Percentiles rank a stretch among this genome's conserved stretches.
phyloP scores from a whole-genome alignment of 169 alveolate species.

The Perkinsus marinus region DNA sequence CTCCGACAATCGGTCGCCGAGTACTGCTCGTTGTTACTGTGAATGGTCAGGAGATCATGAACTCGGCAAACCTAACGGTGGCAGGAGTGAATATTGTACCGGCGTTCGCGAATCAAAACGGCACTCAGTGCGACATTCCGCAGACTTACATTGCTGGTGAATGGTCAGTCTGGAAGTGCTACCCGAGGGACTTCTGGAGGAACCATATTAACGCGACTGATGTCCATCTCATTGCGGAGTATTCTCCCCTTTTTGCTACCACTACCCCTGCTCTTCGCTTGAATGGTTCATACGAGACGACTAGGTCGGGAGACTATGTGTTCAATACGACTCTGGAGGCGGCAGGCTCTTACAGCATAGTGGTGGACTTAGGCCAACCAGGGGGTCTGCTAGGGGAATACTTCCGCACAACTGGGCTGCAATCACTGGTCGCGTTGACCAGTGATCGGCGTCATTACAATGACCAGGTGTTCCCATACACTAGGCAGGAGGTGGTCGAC shows the following conservation, averaged over 20 bases:
- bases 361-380: not conserved
- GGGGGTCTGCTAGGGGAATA: slow-evolving; percentile 3
- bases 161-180: not conserved
- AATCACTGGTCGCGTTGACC: not conserved
- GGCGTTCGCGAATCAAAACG: not conserved
- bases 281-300: not conserved
- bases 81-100: not conserved
- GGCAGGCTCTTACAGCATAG: not conserved
- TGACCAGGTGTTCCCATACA: not conserved
- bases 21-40: not conserved
- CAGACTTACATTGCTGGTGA: not conserved
- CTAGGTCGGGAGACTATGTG: not conserved
- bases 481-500: not conserved
- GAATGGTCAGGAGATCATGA: not conserved
- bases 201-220: not conserved
- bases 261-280: not conserved
- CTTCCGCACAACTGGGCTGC: slow-evolving; percentile 7
- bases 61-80: not conserved
- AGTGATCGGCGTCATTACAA: not conserved
- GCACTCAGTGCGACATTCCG: not conserved
- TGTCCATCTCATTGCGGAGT: not conserved
- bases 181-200: not conserved
- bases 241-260: not conserved
- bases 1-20: not conserved
- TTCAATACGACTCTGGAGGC: not conserved